Evolutionary conservation across 495 filamentous ascomycete genomes (phyloP).

Genomic region (Barbatosphaeria neglecta): DNA sequence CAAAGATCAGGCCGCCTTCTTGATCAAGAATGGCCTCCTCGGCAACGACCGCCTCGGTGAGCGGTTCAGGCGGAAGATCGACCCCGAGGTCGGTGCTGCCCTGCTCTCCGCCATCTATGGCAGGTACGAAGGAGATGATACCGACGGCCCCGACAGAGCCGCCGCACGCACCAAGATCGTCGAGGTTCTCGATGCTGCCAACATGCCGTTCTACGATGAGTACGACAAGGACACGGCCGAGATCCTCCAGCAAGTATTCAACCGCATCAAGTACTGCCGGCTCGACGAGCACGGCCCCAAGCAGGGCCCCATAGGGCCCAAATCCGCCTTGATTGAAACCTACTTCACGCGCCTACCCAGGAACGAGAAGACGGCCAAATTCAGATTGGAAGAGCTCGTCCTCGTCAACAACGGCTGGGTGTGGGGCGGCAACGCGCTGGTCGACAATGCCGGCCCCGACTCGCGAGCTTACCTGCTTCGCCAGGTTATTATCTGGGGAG

Average conservation of each 20-base stretch:
- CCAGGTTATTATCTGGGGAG: conserved; percentile 96
- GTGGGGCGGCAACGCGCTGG: conserved; percentile 88
- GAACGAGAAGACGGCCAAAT: conserved; percentile 67
- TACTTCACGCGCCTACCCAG: conserved; percentile 89
- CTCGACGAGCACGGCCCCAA: conserved; percentile 88
- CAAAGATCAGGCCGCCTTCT: conserved; percentile 41
- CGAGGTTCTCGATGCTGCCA: conserved; percentile 69
- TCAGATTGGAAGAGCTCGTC: conserved; percentile 64
- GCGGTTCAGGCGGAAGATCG: conserved; percentile 57
- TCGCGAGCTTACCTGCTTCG: conserved; percentile 84
- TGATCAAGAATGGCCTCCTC: conserved; percentile 47
- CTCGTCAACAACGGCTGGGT: conserved; percentile 98
- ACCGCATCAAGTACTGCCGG: conserved; percentile 84
- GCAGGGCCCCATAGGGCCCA: conserved; percentile 60
- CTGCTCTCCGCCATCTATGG: conserved; percentile 61
- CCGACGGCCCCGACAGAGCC: conserved; percentile 29
- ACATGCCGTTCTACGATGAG: conserved; percentile 78
- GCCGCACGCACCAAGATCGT: conserved; percentile 38
- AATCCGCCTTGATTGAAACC: conserved; percentile 79
- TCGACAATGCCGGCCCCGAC: conserved; percentile 81
- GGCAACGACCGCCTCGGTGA: conserved; percentile 65
- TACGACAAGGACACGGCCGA: conserved; percentile 75
- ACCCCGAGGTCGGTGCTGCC: conserved; percentile 56
- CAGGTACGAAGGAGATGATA: conserved; percentile 40
- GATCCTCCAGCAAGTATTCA: conserved; percentile 82